A percentile compares a stretch with the other conserved stretches of the same genome.
phyloP scores from a whole-genome alignment of 1,139 yeast genomes.

The Meyerozyma elateridarum region DNA sequence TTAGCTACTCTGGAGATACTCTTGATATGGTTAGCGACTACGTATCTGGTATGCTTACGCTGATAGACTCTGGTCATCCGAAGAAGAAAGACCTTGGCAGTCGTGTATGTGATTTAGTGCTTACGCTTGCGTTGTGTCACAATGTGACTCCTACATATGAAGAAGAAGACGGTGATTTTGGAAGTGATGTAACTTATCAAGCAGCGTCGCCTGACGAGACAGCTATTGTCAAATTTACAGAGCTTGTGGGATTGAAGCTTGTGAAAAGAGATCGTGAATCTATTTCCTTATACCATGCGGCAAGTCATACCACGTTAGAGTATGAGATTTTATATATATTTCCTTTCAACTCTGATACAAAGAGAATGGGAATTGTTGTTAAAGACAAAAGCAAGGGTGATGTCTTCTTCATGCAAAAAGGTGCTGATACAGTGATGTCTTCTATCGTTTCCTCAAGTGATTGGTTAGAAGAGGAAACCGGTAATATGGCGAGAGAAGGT shows the following conservation, averaged over 20 bases:
- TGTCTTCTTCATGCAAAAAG: constrained; percentile 82
- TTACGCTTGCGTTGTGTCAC: constrained; percentile 87
- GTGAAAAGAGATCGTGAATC: constrained; percentile 77
- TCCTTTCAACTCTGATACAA: constrained; percentile 93
- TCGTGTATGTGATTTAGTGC: constrained; percentile 73
- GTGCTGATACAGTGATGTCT: constrained; percentile 97
- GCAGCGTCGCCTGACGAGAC: constrained; percentile 99
- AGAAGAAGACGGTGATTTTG: constrained; percentile 37
- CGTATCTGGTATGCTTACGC: constrained; percentile 32
- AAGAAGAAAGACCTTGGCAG: constrained; percentile 57
- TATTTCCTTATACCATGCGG: constrained; percentile 61
- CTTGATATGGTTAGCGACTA: constrained; percentile 83
- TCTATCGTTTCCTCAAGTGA: constrained; percentile 78
- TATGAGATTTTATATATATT: constrained; percentile 77
- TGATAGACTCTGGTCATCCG: constrained; percentile 18
- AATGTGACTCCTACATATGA: constrained; percentile 82
- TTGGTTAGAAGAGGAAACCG: constrained; percentile 97
- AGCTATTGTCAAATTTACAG: constrained; percentile 93
- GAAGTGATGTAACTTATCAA: constrained; percentile 68
- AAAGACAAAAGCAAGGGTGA: constrained; percentile 61
- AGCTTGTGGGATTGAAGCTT: constrained; percentile 74
- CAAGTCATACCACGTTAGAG: constrained; percentile 47
- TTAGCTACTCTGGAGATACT: constrained; percentile 87
- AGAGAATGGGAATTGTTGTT: constrained; percentile 91
- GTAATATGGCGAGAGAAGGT: constrained; percentile 98